These are phyloP conservation scores for Cladobotryum mycophilum DNA, from an alignment of 2,329 filamentous ascomycete species.

Conservation along the genomic window DNA sequence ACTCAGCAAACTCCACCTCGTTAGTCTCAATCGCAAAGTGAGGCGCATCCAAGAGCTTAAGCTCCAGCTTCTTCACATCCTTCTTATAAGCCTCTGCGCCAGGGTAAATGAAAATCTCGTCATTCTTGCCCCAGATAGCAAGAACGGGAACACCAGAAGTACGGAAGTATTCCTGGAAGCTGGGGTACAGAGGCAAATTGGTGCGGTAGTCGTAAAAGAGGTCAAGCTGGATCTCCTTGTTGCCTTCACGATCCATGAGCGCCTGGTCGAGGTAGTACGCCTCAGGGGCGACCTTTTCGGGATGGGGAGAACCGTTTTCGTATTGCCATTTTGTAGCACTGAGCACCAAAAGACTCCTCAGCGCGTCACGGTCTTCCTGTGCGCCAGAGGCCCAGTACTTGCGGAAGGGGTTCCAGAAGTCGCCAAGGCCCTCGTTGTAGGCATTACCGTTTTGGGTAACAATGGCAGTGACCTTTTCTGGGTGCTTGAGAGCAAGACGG, in stretches of 20 bases:
- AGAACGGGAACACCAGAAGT: constrained; percentile 45
- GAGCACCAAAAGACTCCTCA: constrained; percentile 30
- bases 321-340: constrained; percentile 41
- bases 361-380: constrained; percentile 27
- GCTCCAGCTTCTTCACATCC: constrained; percentile 42
- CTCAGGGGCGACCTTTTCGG: constrained; percentile 35
- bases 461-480: constrained; percentile 43
- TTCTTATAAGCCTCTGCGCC: constrained; percentile 49
- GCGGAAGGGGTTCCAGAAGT: constrained; percentile 44
- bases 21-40: neutral
- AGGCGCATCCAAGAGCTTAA: constrained; percentile 43
- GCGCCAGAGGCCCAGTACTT: constrained; percentile 37
- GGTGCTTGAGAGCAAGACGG: constrained; percentile 44
- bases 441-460: constrained; percentile 57
- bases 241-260: constrained; percentile 37
- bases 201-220: constrained; percentile 51
- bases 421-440: constrained; percentile 48
- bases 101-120: constrained; percentile 42
- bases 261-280: constrained; percentile 46
- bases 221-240: constrained; percentile 48
- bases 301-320: constrained; percentile 30
- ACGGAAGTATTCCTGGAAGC: constrained; percentile 50
- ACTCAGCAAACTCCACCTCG: neutral
- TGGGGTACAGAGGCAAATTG: constrained; percentile 47
- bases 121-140: constrained; percentile 53